Evolutionary conservation across 1,284 basidiomycete species (phyloP).

Genomic region (Microbotryum scabiosae): DNA sequence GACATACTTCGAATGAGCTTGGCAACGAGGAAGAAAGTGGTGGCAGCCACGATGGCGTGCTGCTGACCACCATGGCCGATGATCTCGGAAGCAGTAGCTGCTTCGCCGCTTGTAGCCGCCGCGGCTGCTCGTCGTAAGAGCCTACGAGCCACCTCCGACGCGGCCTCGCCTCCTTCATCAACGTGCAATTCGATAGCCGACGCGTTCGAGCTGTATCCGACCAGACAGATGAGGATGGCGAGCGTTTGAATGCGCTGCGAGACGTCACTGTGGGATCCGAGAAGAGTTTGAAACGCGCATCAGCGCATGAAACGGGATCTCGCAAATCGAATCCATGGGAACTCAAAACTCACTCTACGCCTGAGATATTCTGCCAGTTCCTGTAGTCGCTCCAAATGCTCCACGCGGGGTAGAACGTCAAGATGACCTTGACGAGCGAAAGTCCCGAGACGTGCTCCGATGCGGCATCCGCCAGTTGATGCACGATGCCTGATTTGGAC

Average conservation of each 20-base stretch:
- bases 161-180: too few species aligned
- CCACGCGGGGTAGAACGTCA: neutral
- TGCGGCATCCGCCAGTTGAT: slow-evolving; percentile 10
- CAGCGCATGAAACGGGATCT: too few species aligned
- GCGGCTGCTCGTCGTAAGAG: too few species aligned
- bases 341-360: neutral
- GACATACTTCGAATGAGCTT: neutral
- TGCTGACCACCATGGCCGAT: neutral
- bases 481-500: slow-evolving; percentile 1
- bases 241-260: slow-evolving; percentile 1
- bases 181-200: neutral
- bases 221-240: neutral
- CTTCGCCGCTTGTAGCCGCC: neutral
- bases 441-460: slow-evolving; percentile 1
- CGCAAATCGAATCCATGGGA: too few species aligned
- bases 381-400: neutral
- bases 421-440: neutral
- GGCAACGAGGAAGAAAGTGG: slow-evolving; percentile 1
- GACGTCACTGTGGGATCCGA: neutral
- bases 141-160: too few species aligned
- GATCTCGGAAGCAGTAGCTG: neutral
- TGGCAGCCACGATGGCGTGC: neutral
- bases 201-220: neutral
- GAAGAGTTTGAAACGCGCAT: too few species aligned
- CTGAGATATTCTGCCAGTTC: neutral